Evolutionary conservation across 139 green algal genomes (phyloP).

Genomic region (Tetradesmus lagerheimii): DNA sequence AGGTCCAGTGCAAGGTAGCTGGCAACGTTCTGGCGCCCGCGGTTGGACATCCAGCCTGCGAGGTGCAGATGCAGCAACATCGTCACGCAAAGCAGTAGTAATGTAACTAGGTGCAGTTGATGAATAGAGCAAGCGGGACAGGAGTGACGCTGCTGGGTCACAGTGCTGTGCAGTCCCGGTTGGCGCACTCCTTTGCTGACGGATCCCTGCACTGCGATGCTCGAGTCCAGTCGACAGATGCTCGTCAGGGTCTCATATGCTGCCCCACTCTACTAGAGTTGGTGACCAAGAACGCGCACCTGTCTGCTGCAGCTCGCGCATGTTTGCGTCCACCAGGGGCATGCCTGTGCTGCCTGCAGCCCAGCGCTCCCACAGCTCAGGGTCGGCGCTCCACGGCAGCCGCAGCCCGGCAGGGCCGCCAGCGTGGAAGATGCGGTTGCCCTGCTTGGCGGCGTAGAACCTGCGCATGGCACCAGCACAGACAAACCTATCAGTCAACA

Average conservation of each 20-base stretch:
- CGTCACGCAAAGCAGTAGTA: not conserved
- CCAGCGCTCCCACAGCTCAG: constrained; percentile 79
- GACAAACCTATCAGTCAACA: not conserved
- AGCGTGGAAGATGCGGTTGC: constrained; percentile 89
- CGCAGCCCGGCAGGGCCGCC: constrained; percentile 51
- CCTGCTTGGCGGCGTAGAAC: constrained; percentile 94
- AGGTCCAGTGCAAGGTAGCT: constrained; percentile 91
- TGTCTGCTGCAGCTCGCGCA: constrained; percentile 93
- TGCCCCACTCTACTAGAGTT: too few relatives aligned
- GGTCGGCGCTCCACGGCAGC: constrained; percentile 64
- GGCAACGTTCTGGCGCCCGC: constrained; percentile 95
- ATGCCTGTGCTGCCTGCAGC: constrained; percentile 86
- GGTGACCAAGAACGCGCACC: constrained; percentile 55
- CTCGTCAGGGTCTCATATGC: too few relatives aligned
- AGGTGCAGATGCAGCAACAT: not conserved
- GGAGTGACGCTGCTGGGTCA: too few relatives aligned
- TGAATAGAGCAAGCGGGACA: too few relatives aligned
- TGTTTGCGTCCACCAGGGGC: constrained; percentile 98
- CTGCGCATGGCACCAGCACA: constrained; percentile 34
- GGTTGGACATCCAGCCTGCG: constrained; percentile 96
- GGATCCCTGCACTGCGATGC: too few relatives aligned
- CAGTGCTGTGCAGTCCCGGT: too few relatives aligned
- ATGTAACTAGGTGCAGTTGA: too few relatives aligned
- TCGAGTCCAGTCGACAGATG: too few relatives aligned
- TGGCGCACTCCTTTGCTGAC: too few relatives aligned